Evolutionary conservation across 345 rosid species (phyloP).

Genomic region (Camelina neglecta): DNA sequence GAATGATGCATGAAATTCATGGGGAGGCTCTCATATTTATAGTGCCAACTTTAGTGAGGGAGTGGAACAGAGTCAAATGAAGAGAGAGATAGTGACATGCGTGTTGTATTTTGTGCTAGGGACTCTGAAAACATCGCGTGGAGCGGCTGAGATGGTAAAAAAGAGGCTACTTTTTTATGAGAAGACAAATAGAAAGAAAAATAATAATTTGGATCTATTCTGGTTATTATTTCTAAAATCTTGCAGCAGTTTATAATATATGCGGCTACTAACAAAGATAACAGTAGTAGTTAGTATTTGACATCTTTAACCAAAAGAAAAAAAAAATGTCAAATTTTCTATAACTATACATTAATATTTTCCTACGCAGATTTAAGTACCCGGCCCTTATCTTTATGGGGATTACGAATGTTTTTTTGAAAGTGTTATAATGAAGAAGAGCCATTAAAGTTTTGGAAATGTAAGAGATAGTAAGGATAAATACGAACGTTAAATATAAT

Average conservation of each 20-base stretch:
- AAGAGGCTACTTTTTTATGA: slow-evolving; percentile 32
- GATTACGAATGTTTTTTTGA: slow-evolving; percentile 36
- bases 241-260: not conserved
- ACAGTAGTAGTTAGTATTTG: not conserved
- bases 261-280: not conserved
- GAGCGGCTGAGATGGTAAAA: slow-evolving; percentile 58
- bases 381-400: not conserved
- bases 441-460: slow-evolving; percentile 42
- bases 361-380: not conserved
- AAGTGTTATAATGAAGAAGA: slow-evolving; percentile 26
- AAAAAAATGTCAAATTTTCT: not conserved
- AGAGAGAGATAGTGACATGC: slow-evolving; percentile 67
- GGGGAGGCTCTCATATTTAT: slow-evolving; percentile 31
- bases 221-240: not conserved
- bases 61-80: slow-evolving; percentile 33
- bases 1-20: slow-evolving; percentile 29
- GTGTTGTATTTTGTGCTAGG: slow-evolving; percentile 82
- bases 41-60: slow-evolving; percentile 27
- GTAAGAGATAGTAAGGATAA: slow-evolving; percentile 47
- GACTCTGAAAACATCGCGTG: slow-evolving; percentile 93
- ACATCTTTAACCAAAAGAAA: too few relatives aligned
- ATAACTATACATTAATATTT: not conserved
- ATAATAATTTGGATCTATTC: slow-evolving; percentile 23
- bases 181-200: slow-evolving; percentile 5
- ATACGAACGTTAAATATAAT: slow-evolving; percentile 36